Evolutionary conservation across 2,329 filamentous ascomycete species (phyloP).

Genomic region (Colletotrichum scovillei): DNA sequence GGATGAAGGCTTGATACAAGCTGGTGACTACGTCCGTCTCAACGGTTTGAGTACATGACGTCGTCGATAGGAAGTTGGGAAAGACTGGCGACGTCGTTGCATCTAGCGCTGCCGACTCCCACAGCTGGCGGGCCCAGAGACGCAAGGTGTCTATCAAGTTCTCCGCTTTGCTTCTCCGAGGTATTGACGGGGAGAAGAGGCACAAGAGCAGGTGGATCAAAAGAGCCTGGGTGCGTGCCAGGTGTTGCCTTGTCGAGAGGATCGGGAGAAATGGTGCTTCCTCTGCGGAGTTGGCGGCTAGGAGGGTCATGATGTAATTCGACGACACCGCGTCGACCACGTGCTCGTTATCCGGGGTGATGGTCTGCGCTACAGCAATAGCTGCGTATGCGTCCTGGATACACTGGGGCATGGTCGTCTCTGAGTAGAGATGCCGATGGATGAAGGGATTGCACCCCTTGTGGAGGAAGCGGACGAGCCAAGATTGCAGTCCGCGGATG

Average conservation of each 20-base stretch:
- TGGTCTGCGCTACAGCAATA: conserved; percentile 14
- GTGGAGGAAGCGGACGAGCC: conserved; percentile 38
- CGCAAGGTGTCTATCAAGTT: conserved; percentile 15
- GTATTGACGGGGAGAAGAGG: conserved; percentile 17
- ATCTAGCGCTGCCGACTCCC: conserved; percentile 17
- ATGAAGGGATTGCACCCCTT: conserved; percentile 40
- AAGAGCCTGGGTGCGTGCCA: conserved; percentile 30
- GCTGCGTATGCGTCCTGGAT: conserved; percentile 37
- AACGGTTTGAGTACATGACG: neutral
- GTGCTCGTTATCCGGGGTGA: conserved; percentile 18
- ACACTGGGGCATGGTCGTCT: conserved; percentile 26
- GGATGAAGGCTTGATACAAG: conserved; percentile 22
- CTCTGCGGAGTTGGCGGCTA: conserved; percentile 7
- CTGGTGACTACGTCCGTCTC: neutral
- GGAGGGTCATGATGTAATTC: conserved; percentile 1
- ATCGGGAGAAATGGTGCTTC: neutral
- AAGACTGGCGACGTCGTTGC: neutral
- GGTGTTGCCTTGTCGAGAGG: conserved; percentile 22
- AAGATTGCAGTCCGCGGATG: conserved; percentile 25
- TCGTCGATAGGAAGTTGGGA: neutral
- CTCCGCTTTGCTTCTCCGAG: conserved; percentile 27
- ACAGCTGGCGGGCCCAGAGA: conserved; percentile 18
- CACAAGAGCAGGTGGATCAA: conserved; percentile 29
- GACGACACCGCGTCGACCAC: conserved; percentile 12
- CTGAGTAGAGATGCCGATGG: conserved; percentile 39